These are phyloP conservation scores for Boletus huronensis DNA, from an alignment of 768 basidiomycete species.

Conservation along the genomic window DNA sequence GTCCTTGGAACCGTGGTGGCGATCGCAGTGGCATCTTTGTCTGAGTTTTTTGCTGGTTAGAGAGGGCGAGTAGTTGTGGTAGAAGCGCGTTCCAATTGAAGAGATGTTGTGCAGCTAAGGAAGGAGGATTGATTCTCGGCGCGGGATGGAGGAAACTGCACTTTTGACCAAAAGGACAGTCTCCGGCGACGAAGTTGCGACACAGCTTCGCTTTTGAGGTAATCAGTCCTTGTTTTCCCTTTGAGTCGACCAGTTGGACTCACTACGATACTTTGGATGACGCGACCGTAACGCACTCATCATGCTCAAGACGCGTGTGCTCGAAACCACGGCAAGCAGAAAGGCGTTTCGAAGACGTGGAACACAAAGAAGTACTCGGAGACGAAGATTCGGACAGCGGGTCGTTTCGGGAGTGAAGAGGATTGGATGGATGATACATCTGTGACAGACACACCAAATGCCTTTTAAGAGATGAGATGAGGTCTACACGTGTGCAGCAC, in stretches of 20 bases:
- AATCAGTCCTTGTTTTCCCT: neutral
- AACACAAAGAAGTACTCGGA: neutral
- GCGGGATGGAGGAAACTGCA: slow-evolving; percentile 39
- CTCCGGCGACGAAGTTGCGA: slow-evolving; percentile 34
- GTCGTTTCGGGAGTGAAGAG: slow-evolving; percentile 1
- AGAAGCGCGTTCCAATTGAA: slow-evolving; percentile 18
- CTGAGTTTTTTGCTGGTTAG: neutral
- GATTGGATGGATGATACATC: slow-evolving; percentile 19
- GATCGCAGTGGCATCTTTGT: slow-evolving; percentile 1
- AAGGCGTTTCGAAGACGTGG: neutral
- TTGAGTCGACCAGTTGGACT: slow-evolving; percentile 13
- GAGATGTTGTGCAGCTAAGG: slow-evolving; percentile 14
- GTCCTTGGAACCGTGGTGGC: slow-evolving; percentile 4
- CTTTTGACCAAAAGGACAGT: slow-evolving; percentile 36
- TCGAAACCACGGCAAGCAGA: neutral
- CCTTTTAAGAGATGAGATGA: slow-evolving; percentile 32
- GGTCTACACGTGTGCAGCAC: slow-evolving; percentile 32
- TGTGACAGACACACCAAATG: slow-evolving; percentile 18
- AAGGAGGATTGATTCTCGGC: slow-evolving; percentile 8
- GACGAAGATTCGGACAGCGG: neutral
- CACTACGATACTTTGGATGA: slow-evolving; percentile 32
- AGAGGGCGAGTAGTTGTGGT: slow-evolving; percentile 15
- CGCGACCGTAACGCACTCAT: slow-evolving; percentile 9
- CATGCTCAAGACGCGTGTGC: slow-evolving; percentile 6
- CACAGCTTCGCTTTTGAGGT: slow-evolving; percentile 34